These are phyloP conservation scores for Pythium scleroteichum DNA, from an alignment of 352 stramenopile species.

Conservation along the genomic window DNA sequence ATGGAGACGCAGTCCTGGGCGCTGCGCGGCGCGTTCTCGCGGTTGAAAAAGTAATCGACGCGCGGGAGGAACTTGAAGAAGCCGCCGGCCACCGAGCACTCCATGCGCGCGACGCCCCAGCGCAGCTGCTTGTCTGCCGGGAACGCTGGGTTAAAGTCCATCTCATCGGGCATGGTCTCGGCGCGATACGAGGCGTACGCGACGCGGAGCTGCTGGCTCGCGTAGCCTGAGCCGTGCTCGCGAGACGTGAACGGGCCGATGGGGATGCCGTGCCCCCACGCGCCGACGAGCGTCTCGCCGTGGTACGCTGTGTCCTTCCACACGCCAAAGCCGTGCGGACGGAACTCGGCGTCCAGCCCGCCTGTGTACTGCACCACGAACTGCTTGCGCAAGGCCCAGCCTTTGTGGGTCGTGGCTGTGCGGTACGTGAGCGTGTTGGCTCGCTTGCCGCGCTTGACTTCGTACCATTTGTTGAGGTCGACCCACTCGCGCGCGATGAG, in stretches of 20 bases:
- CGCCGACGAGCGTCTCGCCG: slow-evolving; percentile 54
- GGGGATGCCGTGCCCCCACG: slow-evolving; percentile 55
- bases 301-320: slow-evolving; percentile 68
- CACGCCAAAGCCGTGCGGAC: slow-evolving; percentile 57
- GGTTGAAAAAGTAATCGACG: slow-evolving; percentile 45
- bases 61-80: slow-evolving; percentile 71
- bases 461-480: slow-evolving; percentile 37
- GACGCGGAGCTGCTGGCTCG: slow-evolving; percentile 42
- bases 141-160: slow-evolving; percentile 40
- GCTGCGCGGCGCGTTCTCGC: slow-evolving; percentile 35
- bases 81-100: slow-evolving; percentile 68
- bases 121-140: slow-evolving; percentile 12
- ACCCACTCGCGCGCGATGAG: slow-evolving; percentile 40
- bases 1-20: slow-evolving; percentile 42
- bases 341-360: slow-evolving; percentile 38
- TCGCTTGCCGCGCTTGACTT: slow-evolving; percentile 28
- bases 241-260: slow-evolving; percentile 61
- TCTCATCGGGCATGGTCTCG: slow-evolving; percentile 33
- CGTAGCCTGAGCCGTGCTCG: slow-evolving; percentile 57
- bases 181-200: slow-evolving; percentile 42
- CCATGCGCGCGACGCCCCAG: slow-evolving; percentile 43
- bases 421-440: slow-evolving; percentile 38
- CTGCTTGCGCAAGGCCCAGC: slow-evolving; percentile 19
- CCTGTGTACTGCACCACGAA: slow-evolving; percentile 52
- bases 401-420: slow-evolving; percentile 5